Percentiles rank a stretch among this genome's conserved stretches.
These are phyloP conservation scores for Penicillium thymicola DNA, from an alignment of 2,329 filamentous ascomycete genomes.

Conservation along the genomic window DNA sequence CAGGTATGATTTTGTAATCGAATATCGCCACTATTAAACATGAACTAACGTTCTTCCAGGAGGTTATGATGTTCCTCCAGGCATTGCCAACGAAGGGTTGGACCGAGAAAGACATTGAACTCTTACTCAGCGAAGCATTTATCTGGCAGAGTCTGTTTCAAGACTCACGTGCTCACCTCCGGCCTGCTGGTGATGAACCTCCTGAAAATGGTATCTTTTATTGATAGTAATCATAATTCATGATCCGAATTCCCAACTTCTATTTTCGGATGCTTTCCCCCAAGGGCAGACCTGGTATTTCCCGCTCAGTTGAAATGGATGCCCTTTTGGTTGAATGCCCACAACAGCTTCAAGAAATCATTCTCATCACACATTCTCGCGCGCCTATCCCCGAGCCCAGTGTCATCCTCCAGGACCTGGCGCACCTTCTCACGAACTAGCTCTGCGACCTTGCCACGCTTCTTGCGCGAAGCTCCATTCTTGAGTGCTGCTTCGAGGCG, in stretches of 20 bases:
- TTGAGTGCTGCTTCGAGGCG: constrained; percentile 40
- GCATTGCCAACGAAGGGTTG: constrained; percentile 86
- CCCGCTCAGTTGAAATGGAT: constrained; percentile 75
- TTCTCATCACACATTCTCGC: constrained; percentile 87
- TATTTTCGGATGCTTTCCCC: constrained; percentile 8
- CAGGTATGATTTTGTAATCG: constrained; percentile 41
- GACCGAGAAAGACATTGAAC: constrained; percentile 97
- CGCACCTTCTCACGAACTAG: constrained; percentile 83
- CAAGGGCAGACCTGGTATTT: constrained; percentile 5
- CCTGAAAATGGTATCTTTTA: constrained; percentile 35
- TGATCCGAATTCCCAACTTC: constrained; percentile 21
- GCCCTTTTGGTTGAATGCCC: constrained; percentile 84
- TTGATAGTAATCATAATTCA: constrained; percentile 36
- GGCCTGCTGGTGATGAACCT: constrained; percentile 35
- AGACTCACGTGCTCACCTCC: constrained; percentile 84
- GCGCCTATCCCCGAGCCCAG: constrained; percentile 74
- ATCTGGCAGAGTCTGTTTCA: constrained; percentile 99
- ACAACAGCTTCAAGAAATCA: constrained; percentile 79
- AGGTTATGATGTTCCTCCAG: constrained; percentile 99
- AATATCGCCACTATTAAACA: neutral
- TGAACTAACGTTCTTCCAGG: constrained; percentile 53
- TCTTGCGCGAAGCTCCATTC: constrained; percentile 59
- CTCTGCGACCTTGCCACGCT: constrained; percentile 74
- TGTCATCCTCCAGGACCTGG: constrained; percentile 77
- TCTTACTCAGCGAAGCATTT: constrained; percentile 91